Conservation (phyloP, 352 stramenopile genomes). For the Phytophthora hybrid region DNA sequence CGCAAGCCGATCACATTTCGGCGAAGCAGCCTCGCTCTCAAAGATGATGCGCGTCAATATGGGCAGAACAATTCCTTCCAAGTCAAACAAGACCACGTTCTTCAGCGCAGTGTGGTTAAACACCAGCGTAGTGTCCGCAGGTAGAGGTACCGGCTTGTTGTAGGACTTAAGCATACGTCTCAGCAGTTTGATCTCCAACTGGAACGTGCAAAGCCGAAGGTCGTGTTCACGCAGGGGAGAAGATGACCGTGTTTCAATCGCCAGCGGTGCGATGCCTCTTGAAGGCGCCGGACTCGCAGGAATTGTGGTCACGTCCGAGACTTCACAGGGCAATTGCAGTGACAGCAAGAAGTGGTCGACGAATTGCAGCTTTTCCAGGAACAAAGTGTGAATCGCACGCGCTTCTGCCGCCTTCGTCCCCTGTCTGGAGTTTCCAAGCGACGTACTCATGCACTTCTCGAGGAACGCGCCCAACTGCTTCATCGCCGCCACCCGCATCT, state of each 20-base stretch:
- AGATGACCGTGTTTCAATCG: constrained; percentile 23
- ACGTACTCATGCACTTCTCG: constrained; percentile 28
- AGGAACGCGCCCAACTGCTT: constrained; percentile 43
- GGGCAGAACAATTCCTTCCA: constrained; percentile 40
- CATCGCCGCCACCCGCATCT: constrained; percentile 25
- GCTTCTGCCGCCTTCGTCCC: not conserved
- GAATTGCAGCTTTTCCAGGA: constrained; percentile 50
- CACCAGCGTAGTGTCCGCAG: constrained; percentile 50
- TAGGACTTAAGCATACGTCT: constrained; percentile 22
- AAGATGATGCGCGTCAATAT: constrained; percentile 32
- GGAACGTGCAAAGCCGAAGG: constrained; percentile 29
- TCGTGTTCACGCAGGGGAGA: constrained; percentile 1
- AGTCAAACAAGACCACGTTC: constrained; percentile 49
- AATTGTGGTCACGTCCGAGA: constrained; percentile 7
- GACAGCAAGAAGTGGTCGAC: constrained; percentile 63
- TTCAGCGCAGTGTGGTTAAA: constrained; percentile 56
- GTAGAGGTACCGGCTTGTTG: not conserved
- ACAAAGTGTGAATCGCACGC: constrained; percentile 21
- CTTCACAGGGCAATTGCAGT: constrained; percentile 38
- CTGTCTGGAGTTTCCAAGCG: not conserved
- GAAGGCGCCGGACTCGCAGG: not conserved
- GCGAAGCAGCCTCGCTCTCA: constrained; percentile 15
- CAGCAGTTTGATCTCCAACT: constrained; percentile 30
- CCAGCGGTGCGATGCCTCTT: constrained; percentile 34
- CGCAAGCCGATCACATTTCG: constrained; percentile 58